Evolutionary conservation across 495 filamentous ascomycete species (phyloP).

Genomic region (Trichocladium antarcticum): DNA sequence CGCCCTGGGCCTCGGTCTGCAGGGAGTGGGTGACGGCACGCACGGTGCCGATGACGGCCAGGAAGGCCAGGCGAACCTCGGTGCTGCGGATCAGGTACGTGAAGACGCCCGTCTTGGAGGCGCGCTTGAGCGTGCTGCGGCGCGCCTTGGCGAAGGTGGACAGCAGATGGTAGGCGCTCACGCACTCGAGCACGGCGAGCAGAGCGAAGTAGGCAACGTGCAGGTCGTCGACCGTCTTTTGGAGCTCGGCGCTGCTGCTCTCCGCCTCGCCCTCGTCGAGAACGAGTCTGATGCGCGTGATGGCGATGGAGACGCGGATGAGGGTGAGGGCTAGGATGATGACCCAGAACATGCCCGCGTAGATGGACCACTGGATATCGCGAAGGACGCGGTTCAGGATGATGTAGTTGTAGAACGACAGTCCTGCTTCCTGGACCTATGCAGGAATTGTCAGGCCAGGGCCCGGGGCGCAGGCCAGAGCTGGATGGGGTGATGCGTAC

Average conservation of each 20-base stretch:
- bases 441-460: not conserved
- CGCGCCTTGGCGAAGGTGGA: constrained; percentile 18
- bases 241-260: constrained; percentile 1
- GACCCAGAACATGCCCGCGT: constrained; percentile 26
- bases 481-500: constrained; percentile 17
- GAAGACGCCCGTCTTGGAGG: constrained; percentile 17
- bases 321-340: constrained; percentile 16
- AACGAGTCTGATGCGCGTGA: constrained; percentile 14
- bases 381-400: constrained; percentile 26
- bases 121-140: not conserved
- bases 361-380: constrained; percentile 12
- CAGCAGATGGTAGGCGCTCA: constrained; percentile 27
- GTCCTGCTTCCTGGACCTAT: constrained; percentile 31
- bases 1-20: constrained; percentile 20
- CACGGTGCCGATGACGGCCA: constrained; percentile 25
- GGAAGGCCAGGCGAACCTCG: constrained; percentile 28
- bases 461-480: no score
- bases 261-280: no score
- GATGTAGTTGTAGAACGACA: constrained; percentile 32
- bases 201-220: constrained; percentile 29
- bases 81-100: constrained; percentile 27
- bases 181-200: constrained; percentile 27
- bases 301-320: constrained; percentile 22
- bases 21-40: constrained; percentile 30
- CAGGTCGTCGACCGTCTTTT: constrained; percentile 22